A percentile compares a stretch with the other conserved stretches of the same genome.
Evolutionary conservation across 768 basidiomycete genomes (phyloP).

Genomic region (Lentinula detonsa): DNA sequence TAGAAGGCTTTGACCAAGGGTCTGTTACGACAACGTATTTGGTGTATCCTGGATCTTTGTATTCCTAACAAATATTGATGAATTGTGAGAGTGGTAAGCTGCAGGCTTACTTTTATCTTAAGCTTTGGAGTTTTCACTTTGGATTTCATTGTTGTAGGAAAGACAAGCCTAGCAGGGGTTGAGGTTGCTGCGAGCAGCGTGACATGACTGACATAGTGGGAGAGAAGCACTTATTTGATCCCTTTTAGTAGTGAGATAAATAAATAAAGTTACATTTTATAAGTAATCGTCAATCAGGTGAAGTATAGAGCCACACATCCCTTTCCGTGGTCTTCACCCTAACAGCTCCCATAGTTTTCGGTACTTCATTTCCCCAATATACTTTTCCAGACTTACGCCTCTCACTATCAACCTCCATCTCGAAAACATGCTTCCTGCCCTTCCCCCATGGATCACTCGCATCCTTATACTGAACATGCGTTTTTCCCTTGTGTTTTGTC

Average conservation of each 20-base stretch:
- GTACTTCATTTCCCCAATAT: background rate
- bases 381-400: background rate
- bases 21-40: conserved; percentile 1
- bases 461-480: background rate
- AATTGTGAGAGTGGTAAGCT: background rate
- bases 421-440: background rate
- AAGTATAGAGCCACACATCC: background rate
- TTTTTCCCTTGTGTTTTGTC: conserved; percentile 9
- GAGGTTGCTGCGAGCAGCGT: too few relatives aligned
- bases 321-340: background rate
- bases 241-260: too few relatives aligned
- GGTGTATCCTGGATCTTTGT: background rate
- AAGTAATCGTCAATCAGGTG: too few relatives aligned
- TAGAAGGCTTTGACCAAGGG: background rate
- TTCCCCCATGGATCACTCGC: background rate
- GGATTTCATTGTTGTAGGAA: background rate
- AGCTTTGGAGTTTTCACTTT: background rate
- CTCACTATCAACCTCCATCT: background rate
- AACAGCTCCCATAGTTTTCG: background rate
- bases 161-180: background rate
- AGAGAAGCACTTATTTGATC: too few relatives aligned
- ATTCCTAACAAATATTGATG: background rate
- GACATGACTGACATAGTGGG: too few relatives aligned
- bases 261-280: too few relatives aligned
- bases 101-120: background rate